Evolutionary conservation across 2,329 filamentous ascomycete species (phyloP).

Genomic region (Fusarium xylarioides): DNA sequence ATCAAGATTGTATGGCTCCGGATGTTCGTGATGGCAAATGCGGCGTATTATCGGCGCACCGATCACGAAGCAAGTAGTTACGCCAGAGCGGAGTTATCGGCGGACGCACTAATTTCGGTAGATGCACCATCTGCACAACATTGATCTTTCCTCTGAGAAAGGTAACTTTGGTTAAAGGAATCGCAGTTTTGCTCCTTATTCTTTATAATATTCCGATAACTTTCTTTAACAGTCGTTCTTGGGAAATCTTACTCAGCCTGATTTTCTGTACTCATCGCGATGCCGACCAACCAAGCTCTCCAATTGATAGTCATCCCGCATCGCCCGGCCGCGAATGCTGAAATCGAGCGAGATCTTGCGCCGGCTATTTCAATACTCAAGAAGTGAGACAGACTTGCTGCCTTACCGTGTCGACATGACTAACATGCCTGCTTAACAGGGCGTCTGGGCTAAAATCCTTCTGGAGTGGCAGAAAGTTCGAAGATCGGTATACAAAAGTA

Average conservation of each 20-base stretch:
- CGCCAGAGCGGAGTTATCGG: not conserved
- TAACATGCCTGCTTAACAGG: not conserved
- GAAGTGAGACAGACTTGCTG: not conserved
- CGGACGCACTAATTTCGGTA: not conserved
- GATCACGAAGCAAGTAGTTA: not conserved
- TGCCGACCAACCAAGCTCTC: not conserved
- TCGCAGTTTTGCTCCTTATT: not conserved
- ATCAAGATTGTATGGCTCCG: too few species aligned
- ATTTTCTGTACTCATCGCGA: not conserved
- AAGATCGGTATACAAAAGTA: not conserved
- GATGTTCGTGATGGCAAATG: not conserved
- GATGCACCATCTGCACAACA: not conserved
- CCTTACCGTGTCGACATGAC: not conserved
- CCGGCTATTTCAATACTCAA: not conserved
- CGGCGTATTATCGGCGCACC: not conserved
- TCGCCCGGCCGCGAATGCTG: not conserved
- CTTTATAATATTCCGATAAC: not conserved
- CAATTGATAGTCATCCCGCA: not conserved
- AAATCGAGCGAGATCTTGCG: not conserved
- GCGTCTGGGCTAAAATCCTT: not conserved
- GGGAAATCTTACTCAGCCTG: not conserved
- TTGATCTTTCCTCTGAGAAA: too few species aligned
- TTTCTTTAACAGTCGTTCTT: not conserved
- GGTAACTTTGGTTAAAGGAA: not conserved
- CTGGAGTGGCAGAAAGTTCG: not conserved